These are phyloP conservation scores for Pestalotiopsis sp. DNA, from an alignment of 2,329 filamentous ascomycete species.

Conservation along the genomic window DNA sequence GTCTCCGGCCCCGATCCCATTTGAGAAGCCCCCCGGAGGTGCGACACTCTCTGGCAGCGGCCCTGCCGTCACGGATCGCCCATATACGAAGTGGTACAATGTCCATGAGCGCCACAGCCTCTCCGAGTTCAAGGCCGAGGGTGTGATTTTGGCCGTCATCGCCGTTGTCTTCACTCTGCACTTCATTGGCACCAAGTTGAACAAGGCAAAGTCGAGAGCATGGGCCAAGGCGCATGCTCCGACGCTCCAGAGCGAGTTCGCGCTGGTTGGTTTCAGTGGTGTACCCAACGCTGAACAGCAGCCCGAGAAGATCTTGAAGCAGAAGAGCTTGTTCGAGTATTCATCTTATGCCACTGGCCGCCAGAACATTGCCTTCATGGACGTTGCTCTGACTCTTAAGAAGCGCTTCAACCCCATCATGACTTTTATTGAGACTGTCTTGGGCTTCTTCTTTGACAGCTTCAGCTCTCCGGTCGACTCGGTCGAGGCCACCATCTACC, in stretches of 20 bases:
- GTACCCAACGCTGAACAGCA: constrained; percentile 50
- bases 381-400: constrained; percentile 78
- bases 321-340: constrained; percentile 88
- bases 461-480: constrained; percentile 70
- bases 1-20: constrained; percentile 60
- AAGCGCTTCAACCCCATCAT: constrained; percentile 85
- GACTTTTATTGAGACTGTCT: constrained; percentile 61
- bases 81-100: constrained; percentile 96
- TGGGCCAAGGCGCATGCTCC: constrained; percentile 80
- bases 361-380: constrained; percentile 89
- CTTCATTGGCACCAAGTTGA: constrained; percentile 77
- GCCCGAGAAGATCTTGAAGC: constrained; percentile 69
- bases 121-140: constrained; percentile 86
- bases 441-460: constrained; percentile 81
- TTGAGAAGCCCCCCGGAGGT: constrained; percentile 48
- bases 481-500: constrained; percentile 77
- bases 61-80: constrained; percentile 54
- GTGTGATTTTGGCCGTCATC: constrained; percentile 77
- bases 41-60: constrained; percentile 47
- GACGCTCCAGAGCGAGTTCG: constrained; percentile 78
- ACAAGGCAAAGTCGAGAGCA: constrained; percentile 76
- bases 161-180: constrained; percentile 77
- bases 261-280: constrained; percentile 78
- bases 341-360: constrained; percentile 86
- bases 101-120: constrained; percentile 87